A percentile compares a stretch with the other conserved stretches of the same genome.
Conservation (phyloP, 1,284 basidiomycete genomes). For the Heliocybe sulcata region DNA sequence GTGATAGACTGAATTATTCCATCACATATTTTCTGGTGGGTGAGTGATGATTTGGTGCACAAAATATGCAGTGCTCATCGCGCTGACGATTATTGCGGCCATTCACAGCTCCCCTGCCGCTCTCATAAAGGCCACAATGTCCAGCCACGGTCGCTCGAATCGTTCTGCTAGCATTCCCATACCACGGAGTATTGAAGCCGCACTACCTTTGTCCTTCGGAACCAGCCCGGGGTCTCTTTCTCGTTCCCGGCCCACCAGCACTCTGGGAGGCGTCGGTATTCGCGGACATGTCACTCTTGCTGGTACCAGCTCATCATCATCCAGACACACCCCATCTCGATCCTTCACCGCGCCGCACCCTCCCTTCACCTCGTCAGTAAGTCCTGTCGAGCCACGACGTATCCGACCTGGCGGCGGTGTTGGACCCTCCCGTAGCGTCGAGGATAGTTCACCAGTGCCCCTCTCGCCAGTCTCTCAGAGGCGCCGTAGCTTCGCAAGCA, state of each 20-base stretch:
- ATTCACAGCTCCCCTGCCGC: not conserved
- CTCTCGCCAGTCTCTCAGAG: not conserved
- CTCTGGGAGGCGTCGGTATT: not conserved
- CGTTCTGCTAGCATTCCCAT: constrained; percentile 1
- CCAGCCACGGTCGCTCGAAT: not conserved
- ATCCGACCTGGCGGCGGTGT: not conserved
- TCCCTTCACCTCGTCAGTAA: not conserved
- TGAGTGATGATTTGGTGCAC: too few relatives aligned
- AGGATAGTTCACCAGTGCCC: not conserved
- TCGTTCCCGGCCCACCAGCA: not conserved
- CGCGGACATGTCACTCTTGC: not conserved
- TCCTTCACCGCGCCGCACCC: not conserved
- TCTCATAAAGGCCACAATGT: not conserved
- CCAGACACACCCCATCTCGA: not conserved
- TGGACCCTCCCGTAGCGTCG: not conserved
- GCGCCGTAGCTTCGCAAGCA: not conserved
- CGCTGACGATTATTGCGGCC: too few relatives aligned
- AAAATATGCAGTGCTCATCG: too few relatives aligned
- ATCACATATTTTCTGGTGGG: too few relatives aligned
- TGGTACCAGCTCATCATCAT: not conserved
- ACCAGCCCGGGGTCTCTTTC: not conserved
- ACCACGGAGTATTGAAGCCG: not conserved
- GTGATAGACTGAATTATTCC: too few relatives aligned
- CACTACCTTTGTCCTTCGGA: not conserved
- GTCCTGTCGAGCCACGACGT: not conserved